Base-by-base conservation (phyloP, 2,329 filamentous ascomycete species). In the Exophiala dermatitidis region DNA sequence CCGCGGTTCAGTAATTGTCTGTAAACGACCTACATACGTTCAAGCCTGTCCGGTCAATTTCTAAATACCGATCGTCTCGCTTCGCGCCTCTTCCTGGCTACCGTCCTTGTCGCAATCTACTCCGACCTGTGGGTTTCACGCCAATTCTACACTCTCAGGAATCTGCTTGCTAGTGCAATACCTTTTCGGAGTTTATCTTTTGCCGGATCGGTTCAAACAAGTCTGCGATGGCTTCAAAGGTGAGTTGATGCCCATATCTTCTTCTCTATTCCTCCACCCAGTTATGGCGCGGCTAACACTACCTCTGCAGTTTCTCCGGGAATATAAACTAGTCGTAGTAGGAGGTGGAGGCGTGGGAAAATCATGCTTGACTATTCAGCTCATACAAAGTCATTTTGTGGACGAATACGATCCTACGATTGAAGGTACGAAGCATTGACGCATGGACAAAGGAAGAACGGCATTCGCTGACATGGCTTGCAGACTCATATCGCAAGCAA, bases 401-500 rank as follows among this genome's bases (percentile, higher is more conserved):
- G 93, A 97, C 73, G 93, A 97, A 74, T 98, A 98, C 74, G 93
- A 98, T 74, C 93, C 93, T 53, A 98, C 93, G 67, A 97, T 98
- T 68, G 93, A 98, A 87, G 93, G 93, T 75, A 62, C 57, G 67
- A 57, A 38, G 8, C 4, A 4, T 32, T 19, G 19, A 19, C 12
- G 6, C 54, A n/a, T 7, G 34, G 26, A 38, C 19, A 29, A 32
- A 28, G 31, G 32, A 31, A n/a, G 32, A 31, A n/a, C 10, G 53
- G 7, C 4, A 26, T 12, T 38, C 12, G 38, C 54, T 57, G 51
- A 57, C 46, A 37, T 33, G n/a, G 3, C 19, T 30, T 52, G 48
- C 71, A 98, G 93, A 98, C 71, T 97, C 93, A 60, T 98, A 98
- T 80, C 90, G 93, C 77, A 98, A 98, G 85, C 93, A 97, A 80